A percentile compares a stretch with the other conserved stretches of the same genome.
Conservation (phyloP, 768 basidiomycete species). For the Porpolomopsis calyptriformis region DNA sequence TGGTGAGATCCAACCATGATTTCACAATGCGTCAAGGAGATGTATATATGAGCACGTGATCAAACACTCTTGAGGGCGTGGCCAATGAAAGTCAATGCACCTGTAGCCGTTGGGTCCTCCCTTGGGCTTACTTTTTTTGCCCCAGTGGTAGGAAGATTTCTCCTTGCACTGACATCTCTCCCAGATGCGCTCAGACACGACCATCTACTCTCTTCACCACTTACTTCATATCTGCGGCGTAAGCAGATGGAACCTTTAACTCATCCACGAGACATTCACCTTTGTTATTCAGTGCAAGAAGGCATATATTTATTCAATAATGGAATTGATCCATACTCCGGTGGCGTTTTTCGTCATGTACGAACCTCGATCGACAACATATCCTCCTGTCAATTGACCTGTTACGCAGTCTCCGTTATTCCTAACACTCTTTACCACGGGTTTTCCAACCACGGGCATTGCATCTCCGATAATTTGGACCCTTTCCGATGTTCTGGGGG, state of each 20-base stretch:
- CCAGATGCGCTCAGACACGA: slow-evolving; percentile 49
- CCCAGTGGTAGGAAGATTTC: slow-evolving; percentile 38
- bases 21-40: background rate
- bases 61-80: too few species aligned
- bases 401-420: slow-evolving; percentile 65
- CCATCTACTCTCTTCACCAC: slow-evolving; percentile 68
- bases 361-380: slow-evolving; percentile 16
- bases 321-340: slow-evolving; percentile 80
- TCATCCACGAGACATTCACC: slow-evolving; percentile 1
- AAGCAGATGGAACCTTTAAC: slow-evolving; percentile 19
- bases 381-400: slow-evolving; percentile 7
- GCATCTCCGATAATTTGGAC: slow-evolving; percentile 59
- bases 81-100: too few species aligned
- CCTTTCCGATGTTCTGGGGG: slow-evolving; percentile 51
- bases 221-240: slow-evolving; percentile 75
- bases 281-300: slow-evolving; percentile 59
- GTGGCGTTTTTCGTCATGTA: slow-evolving; percentile 81
- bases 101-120: background rate
- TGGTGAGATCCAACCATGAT: slow-evolving; percentile 41
- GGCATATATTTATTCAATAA: slow-evolving; percentile 73
- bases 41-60: too few species aligned
- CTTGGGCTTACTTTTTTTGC: slow-evolving; percentile 22
- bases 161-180: slow-evolving; percentile 42
- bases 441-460: slow-evolving; percentile 44
- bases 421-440: slow-evolving; percentile 62